Base-by-base conservation (phyloP, 352 stramenopile genomes). In the Phytophthora fragariaefolia region DNA sequence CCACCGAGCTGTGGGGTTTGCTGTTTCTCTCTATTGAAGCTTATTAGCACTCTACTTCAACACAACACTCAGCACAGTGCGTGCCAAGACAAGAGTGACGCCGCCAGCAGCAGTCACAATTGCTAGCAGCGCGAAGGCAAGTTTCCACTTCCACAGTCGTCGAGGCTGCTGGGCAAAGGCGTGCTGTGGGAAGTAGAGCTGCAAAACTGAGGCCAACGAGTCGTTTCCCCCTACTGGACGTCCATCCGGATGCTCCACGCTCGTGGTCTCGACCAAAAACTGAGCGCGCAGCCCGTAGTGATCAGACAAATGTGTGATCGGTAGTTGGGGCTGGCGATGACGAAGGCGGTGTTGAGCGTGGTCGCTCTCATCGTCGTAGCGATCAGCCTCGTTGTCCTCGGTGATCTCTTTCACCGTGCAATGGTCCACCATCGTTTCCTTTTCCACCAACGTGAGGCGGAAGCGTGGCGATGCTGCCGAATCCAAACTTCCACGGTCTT, bases 271-370 rank as follows among this genome's bases (percentile, higher is more conserved):
- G 4, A 94, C 60, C 51, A 72, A 51, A 50, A 95, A 90, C 27
- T 81, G 66, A 1, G 80, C 79, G 9, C 64, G 68, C 43, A 95
- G 55, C 3, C 76, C 87, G 48, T 93, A 95, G 55, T 95, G 87
- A 52, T 95, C 87, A 5, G 87, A 95, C 63, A 95, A 63, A 54
- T 95, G 83, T 28, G 87, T 91, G 72, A 95, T 83, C 18, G 87
- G 84, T 48, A 92, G 48, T 27, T 62, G 52, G 5, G 43, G 54
- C 34, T 66, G 50, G 4, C 46, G 62, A 7, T 49, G 55, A 53
- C 47, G 45, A 53, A 68, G 52, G n/a, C 22, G 18, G 55, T 56
- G 54, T 0, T 59, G 40, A 8, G 30, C 32, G 10, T 71, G 45
- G 24, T 73, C 55, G 13, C 56, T 43, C 17, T 74, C 65, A 4